Conservation (phyloP, 2,329 filamentous ascomycete genomes). For the Nemania sp. region DNA sequence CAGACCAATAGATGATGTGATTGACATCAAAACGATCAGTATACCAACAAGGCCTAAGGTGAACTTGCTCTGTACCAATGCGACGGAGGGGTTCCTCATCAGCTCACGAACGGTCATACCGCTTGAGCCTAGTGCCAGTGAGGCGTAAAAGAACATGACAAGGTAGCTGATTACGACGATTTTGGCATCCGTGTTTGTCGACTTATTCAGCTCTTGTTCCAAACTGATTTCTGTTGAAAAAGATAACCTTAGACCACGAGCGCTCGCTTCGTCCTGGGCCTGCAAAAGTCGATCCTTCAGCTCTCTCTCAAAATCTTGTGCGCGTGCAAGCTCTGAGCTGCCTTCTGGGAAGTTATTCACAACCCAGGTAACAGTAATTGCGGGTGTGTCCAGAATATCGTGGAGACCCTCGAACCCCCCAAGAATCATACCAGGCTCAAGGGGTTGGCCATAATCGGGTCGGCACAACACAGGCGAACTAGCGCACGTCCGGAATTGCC, state of each 20-base stretch:
- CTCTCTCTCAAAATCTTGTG: conserved; percentile 87
- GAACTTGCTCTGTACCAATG: conserved; percentile 95
- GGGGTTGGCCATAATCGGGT: conserved; percentile 84
- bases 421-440: conserved; percentile 82
- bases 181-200: conserved; percentile 96
- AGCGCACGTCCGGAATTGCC: conserved; percentile 72
- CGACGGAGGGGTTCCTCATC: conserved; percentile 77
- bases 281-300: conserved; percentile 73
- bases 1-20: conserved; percentile 89
- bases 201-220: conserved; percentile 95
- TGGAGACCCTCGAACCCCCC: conserved; percentile 73
- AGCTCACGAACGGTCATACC: conserved; percentile 77
- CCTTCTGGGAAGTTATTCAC: conserved; percentile 83
- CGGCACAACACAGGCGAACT: conserved; percentile 82
- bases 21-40: conserved; percentile 94
- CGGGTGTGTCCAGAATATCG: conserved; percentile 71
- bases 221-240: conserved; percentile 96
- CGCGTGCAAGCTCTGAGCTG: conserved; percentile 67
- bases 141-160: conserved; percentile 98
- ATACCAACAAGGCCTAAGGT: conserved; percentile 94
- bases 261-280: conserved; percentile 77
- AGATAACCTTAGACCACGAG: conserved; percentile 81
- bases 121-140: conserved; percentile 86
- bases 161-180: conserved; percentile 96
- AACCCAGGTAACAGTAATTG: conserved; percentile 92